Evolutionary conservation across 2,329 filamentous ascomycete species (phyloP).

Genomic region (Pseudopyrenochaeta lycopersici): DNA sequence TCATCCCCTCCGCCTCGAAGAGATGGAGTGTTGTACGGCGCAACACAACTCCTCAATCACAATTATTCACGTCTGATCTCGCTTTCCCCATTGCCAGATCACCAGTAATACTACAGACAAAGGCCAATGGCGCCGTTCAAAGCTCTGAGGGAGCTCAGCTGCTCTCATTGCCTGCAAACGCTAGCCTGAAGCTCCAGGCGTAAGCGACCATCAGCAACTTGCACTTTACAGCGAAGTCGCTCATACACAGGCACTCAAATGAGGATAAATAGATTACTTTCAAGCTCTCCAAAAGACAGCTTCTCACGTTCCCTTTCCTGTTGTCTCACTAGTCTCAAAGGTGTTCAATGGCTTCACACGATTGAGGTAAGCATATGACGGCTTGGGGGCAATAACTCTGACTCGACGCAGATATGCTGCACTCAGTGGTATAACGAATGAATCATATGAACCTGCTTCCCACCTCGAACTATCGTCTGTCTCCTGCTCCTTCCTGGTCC

Average conservation of each 20-base stretch:
- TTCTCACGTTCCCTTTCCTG: no score
- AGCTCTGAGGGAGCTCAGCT: background rate
- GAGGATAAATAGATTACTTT: no score
- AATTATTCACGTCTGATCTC: background rate
- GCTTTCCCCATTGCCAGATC: background rate
- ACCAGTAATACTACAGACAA: background rate
- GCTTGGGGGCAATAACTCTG: background rate
- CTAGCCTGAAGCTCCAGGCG: background rate
- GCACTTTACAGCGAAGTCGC: no score
- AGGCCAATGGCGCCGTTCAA: background rate
- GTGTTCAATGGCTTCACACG: background rate
- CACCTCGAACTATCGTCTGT: no score
- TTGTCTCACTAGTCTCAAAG: background rate
- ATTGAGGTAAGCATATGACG: background rate
- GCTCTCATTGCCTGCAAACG: background rate
- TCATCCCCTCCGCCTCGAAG: constrained; percentile 21
- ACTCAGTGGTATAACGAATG: background rate
- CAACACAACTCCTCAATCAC: constrained; percentile 11
- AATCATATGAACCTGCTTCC: background rate
- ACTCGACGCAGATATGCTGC: background rate
- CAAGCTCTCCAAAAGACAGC: no score
- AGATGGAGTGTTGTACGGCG: background rate
- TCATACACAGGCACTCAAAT: no score
- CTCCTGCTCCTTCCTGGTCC: no score
- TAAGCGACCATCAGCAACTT: no score